Evolutionary conservation across 805 yeast genomes (phyloP).

Genomic region (Clavispora carvajalis): DNA sequence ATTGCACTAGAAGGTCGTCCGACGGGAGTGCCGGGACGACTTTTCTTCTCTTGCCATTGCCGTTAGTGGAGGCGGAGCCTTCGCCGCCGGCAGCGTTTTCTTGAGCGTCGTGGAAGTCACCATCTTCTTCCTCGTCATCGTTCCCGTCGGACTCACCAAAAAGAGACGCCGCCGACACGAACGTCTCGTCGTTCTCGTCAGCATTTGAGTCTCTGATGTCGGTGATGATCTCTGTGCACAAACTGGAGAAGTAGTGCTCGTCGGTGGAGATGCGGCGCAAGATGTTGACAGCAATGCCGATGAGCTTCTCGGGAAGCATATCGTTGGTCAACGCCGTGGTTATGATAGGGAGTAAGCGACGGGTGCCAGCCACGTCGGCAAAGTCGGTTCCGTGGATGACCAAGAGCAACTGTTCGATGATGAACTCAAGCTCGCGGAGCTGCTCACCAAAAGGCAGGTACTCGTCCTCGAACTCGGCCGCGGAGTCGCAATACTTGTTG

Average conservation of each 20-base stretch:
- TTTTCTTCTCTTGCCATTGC: constrained; percentile 24
- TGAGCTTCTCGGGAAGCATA: constrained; percentile 47
- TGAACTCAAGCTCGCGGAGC: constrained; percentile 59
- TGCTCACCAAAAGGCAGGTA: constrained; percentile 36
- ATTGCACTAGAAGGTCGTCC: constrained; percentile 49
- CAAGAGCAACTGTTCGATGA: constrained; percentile 65
- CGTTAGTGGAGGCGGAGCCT: constrained; percentile 9
- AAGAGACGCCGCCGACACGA: constrained; percentile 22
- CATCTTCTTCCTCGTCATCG: constrained; percentile 16
- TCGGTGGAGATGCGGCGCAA: constrained; percentile 66
- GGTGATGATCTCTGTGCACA: constrained; percentile 79
- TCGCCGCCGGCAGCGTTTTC: constrained; percentile 18
- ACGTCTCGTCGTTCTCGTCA: constrained; percentile 32
- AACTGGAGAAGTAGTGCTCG: constrained; percentile 79
- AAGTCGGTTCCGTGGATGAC: constrained; percentile 73
- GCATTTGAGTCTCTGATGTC: constrained; percentile 70
- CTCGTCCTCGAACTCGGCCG: constrained; percentile 16
- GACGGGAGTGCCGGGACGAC: constrained; percentile 38
- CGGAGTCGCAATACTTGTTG: constrained; percentile 6
- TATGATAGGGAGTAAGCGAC: constrained; percentile 55
- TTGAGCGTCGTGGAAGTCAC: constrained; percentile 13
- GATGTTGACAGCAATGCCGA: constrained; percentile 56
- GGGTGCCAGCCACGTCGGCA: constrained; percentile 86
- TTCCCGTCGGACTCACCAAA: constrained; percentile 17
- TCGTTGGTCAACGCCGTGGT: constrained; percentile 53